phyloP scores from a whole-genome alignment of 2,329 filamentous ascomycete species.

The Talaromyces verruculosus region DNA sequence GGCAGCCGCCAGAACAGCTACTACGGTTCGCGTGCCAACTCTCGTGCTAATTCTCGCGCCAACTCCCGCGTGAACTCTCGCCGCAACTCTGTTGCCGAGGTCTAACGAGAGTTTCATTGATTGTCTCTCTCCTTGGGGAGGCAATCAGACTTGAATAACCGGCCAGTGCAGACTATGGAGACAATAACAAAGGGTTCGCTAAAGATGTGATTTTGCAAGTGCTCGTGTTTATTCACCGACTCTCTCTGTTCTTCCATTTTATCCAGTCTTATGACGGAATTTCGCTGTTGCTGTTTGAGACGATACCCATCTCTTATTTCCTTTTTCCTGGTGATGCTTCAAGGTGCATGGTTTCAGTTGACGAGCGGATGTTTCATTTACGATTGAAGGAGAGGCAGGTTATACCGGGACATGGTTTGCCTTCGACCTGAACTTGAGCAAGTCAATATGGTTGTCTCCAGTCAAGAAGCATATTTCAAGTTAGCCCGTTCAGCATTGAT shows the following conservation, averaged over 20 bases:
- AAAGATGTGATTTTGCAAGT: background rate
- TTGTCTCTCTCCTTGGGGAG: background rate
- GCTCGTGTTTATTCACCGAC: background rate
- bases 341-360: background rate
- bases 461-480: conserved; percentile 4
- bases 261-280: conserved; percentile 1
- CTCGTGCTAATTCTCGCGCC: conserved; percentile 29
- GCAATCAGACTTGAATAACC: background rate
- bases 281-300: conserved; percentile 10
- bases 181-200: background rate
- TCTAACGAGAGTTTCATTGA: background rate
- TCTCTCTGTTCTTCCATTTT: background rate
- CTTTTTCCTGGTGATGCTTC: conserved; percentile 7
- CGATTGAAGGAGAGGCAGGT: background rate
- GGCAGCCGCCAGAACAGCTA: conserved; percentile 39
- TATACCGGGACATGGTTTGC: background rate
- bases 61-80: conserved; percentile 35
- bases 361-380: conserved; percentile 10
- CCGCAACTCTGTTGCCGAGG: conserved; percentile 12
- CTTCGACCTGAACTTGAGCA: background rate
- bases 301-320: conserved; percentile 20
- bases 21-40: conserved; percentile 35
- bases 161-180: background rate
- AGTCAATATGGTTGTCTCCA: background rate
- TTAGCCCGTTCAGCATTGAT: conserved; percentile 10